phyloP scores from a whole-genome alignment of 2,329 filamentous ascomycete genomes.

The Xylariaceae sp. region DNA sequence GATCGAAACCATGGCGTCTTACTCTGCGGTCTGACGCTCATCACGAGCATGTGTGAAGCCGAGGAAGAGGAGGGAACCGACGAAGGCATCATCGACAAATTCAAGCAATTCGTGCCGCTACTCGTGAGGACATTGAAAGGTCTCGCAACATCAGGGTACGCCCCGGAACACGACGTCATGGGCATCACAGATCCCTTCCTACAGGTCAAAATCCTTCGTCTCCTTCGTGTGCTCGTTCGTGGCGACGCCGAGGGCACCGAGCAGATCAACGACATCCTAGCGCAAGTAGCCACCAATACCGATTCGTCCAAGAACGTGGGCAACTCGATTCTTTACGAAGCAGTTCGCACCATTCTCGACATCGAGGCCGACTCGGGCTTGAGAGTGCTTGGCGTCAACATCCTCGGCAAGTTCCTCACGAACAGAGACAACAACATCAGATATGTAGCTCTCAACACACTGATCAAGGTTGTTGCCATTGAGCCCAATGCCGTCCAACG shows the following conservation, averaged over 20 bases:
- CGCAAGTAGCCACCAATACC: conserved; percentile 95
- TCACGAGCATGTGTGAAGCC: conserved; percentile 87
- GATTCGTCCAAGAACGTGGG: conserved; percentile 98
- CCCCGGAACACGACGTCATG: conserved; percentile 95
- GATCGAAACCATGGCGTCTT: conserved; percentile 96
- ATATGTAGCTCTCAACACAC: conserved; percentile 93
- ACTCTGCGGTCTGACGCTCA: conserved; percentile 84
- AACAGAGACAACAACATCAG: conserved; percentile 99
- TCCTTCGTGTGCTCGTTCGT: conserved; percentile 79
- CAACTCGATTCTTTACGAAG: conserved; percentile 96
- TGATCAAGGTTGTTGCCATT: conserved; percentile 96
- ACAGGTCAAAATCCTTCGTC: conserved; percentile 88
- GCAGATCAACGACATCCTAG: conserved; percentile 96
- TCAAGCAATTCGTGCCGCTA: conserved; percentile 76
- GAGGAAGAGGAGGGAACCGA: conserved; percentile 91
- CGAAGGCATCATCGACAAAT: conserved; percentile 83
- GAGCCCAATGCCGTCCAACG: conserved; percentile 96
- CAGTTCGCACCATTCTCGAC: conserved; percentile 92
- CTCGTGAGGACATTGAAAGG: conserved; percentile 89
- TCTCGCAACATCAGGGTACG: conserved; percentile 90
- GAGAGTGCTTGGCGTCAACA: conserved; percentile 92
- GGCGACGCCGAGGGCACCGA: conserved; percentile 86
- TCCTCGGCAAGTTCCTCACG: conserved; percentile 95
- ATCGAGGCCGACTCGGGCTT: conserved; percentile 96
- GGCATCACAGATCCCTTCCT: conserved; percentile 97